These are phyloP conservation scores for Pouteria glomerata DNA, from an alignment of 148 eudicot species.

Conservation along the genomic window DNA sequence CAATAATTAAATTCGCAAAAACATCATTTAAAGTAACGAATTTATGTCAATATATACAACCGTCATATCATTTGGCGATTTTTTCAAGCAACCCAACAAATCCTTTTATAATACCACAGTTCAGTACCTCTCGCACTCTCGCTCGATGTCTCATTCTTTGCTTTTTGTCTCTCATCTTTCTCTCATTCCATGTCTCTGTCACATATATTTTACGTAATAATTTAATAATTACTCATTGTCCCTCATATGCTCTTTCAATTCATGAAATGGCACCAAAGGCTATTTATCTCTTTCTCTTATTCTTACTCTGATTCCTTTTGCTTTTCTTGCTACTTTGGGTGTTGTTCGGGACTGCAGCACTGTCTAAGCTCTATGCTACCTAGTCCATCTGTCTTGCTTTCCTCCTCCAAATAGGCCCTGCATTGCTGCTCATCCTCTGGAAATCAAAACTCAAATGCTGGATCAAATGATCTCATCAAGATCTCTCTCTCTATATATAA, in stretches of 20 bases:
- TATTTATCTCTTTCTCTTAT: constrained; percentile 8
- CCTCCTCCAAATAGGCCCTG: constrained; percentile 31
- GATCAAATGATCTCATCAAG: background rate
- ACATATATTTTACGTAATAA: too few relatives aligned
- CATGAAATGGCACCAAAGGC: constrained; percentile 38
- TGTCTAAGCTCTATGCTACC: background rate
- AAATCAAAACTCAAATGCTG: background rate
- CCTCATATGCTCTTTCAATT: constrained; percentile 87
- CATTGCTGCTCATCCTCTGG: constrained; percentile 4
- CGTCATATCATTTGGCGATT: too few relatives aligned
- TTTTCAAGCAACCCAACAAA: too few relatives aligned
- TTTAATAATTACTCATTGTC: constrained; percentile 81
- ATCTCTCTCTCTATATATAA: background rate
- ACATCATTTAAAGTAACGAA: too few relatives aligned
- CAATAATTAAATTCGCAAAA: too few relatives aligned
- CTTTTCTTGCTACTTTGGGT: constrained; percentile 11
- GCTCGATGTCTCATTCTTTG: too few relatives aligned
- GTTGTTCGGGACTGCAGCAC: background rate
- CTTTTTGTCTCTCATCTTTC: too few relatives aligned
- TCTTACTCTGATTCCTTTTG: constrained; percentile 11
- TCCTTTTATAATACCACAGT: too few relatives aligned
- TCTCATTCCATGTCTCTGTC: too few relatives aligned
- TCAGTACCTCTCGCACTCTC: too few relatives aligned
- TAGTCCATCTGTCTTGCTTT: constrained; percentile 13
- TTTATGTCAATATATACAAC: too few relatives aligned